Base-by-base conservation (phyloP, 305 asterid species). In the Withania somnifera region DNA sequence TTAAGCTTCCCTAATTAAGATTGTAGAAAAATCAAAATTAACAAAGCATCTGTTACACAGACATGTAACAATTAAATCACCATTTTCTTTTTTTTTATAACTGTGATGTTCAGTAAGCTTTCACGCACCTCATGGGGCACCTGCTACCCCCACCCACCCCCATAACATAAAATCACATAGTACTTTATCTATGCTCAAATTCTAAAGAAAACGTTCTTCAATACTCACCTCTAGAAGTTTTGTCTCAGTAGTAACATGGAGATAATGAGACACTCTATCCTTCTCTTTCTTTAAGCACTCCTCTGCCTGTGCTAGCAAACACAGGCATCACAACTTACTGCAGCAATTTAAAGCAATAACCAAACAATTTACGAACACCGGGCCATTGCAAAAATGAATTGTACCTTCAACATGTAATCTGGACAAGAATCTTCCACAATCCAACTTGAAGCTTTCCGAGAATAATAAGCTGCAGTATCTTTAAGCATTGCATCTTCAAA, bases 391-490 rank as follows among this genome's bases (percentile, higher is more conserved):
- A 75, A 69, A 75, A 75, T 75, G 34, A 63, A 20, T 56, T 8
- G 20, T 71, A 83, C 87, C 83, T 88, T 84, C 60, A 86, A 38
- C 89, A 89, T 86, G 68, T 89, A 89, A 82, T 89, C 87, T 28
- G 90, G 88, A 82, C 89, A 87, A 20, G 90, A 87, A 82, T 87
- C 87, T 32, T 87, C 86, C 53, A 84, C 80, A 24, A 87, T 87
- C 92, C 90, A 87, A 61, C 79, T 86, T 8, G 88, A 89, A 1
- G 90, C 92, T 57, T 89, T 89, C 30, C 89, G 78, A 36, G 90
- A 87, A 79, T 89, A 89, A 83, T 86, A 89, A 68, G 84, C 82
- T 11, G 90, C 85, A 5, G 89, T 86, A 47, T 87, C 87, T 17
- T 81, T 86, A 24, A 89, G 90, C 89, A 87, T 81, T 2, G 86